Evolutionary conservation across 148 eudicot genomes (phyloP).

Genomic region (Pharnaceum exiguum): DNA sequence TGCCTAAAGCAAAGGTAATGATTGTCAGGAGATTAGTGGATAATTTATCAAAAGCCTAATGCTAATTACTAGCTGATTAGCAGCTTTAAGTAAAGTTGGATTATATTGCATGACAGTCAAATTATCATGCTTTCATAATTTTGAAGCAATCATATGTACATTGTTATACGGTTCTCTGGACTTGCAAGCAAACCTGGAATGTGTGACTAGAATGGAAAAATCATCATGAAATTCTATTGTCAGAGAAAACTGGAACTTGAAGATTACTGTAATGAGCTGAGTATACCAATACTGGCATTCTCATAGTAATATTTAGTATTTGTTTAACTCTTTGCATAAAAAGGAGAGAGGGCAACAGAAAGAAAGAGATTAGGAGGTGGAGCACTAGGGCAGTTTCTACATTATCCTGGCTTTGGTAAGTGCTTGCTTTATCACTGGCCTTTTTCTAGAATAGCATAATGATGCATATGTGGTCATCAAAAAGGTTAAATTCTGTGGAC

Average conservation of each 20-base stretch:
- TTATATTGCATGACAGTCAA: too few relatives aligned
- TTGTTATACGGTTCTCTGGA: not conserved
- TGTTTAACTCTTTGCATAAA: too few relatives aligned
- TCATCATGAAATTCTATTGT: not conserved
- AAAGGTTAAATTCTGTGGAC: slow-evolving; percentile 19
- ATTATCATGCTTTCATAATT: too few relatives aligned
- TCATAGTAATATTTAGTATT: too few relatives aligned
- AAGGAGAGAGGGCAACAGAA: not conserved
- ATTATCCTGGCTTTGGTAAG: slow-evolving; percentile 19
- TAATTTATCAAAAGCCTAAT: too few relatives aligned
- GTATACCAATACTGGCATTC: too few relatives aligned
- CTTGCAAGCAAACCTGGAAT: not conserved
- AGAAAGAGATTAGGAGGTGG: not conserved
- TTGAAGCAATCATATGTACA: too few relatives aligned
- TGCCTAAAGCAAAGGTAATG: not conserved
- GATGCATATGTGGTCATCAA: slow-evolving; percentile 20
- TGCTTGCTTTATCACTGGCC: slow-evolving; percentile 11
- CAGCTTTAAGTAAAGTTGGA: too few relatives aligned
- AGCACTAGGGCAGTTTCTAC: not conserved
- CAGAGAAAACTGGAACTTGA: not conserved
- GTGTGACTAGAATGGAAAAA: not conserved
- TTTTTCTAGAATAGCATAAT: not conserved
- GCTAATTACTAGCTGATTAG: too few relatives aligned
- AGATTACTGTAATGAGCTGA: too few relatives aligned
- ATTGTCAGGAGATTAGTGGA: not conserved